Evolutionary conservation across 1,284 basidiomycete genomes (phyloP).

Genomic region (Sanghuangporus sanghuang): DNA sequence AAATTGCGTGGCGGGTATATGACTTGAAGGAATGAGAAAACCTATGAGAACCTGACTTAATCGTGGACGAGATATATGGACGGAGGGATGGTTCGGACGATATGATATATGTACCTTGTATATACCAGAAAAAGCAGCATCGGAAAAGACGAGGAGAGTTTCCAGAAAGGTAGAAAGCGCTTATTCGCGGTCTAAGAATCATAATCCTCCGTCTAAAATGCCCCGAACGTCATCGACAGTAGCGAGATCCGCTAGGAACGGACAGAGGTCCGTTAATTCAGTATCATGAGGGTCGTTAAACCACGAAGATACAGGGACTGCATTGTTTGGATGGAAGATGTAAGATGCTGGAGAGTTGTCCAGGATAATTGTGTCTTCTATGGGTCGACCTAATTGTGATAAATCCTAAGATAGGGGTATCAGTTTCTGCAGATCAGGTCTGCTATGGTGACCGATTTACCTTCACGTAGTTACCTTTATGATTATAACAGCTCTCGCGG

Average conservation of each 20-base stretch:
- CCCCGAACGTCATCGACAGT: slow-evolving; percentile 88
- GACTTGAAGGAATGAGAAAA: not conserved
- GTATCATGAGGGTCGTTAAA: slow-evolving; percentile 99
- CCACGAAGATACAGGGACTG: slow-evolving; percentile 98
- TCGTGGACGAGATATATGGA: not conserved
- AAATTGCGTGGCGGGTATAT: not conserved
- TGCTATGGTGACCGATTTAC: slow-evolving; percentile 33
- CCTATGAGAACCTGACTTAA: not conserved
- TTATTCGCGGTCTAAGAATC: slow-evolving; percentile 18
- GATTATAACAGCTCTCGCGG: slow-evolving; percentile 98
- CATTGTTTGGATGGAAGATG: slow-evolving; percentile 99
- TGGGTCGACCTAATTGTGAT: slow-evolving; percentile 91
- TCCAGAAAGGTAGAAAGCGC: not conserved
- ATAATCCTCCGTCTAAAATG: slow-evolving; percentile 82
- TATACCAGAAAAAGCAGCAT: slow-evolving; percentile 4
- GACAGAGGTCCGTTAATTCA: slow-evolving; percentile 91
- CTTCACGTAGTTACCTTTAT: slow-evolving; percentile 99
- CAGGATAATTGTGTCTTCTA: slow-evolving; percentile 93
- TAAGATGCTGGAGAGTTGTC: slow-evolving; percentile 99
- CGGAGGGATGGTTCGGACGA: not conserved
- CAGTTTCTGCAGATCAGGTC: slow-evolving; percentile 15
- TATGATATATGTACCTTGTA: not conserved
- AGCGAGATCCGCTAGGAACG: slow-evolving; percentile 86
- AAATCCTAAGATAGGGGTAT: slow-evolving; percentile 62
- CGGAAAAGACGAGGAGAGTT: not conserved